Conservation (phyloP, 768 basidiomycete genomes). For the Clitopilus hobsonii region DNA sequence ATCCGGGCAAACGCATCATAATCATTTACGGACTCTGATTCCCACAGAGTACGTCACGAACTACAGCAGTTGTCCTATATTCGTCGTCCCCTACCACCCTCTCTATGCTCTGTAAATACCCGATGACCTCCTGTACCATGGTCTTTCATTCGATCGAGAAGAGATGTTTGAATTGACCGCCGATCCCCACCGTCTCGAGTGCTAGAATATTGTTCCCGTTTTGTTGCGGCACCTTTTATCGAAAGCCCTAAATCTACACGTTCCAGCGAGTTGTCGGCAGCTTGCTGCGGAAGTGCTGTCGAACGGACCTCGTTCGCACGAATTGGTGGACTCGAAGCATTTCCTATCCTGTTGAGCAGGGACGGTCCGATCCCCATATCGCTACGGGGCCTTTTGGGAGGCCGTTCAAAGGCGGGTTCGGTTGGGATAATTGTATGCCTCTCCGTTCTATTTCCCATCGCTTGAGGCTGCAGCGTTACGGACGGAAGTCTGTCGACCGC, state of each 20-base stretch:
- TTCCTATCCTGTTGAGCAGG: not conserved
- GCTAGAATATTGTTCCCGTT: conserved; percentile 3
- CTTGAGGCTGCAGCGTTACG: not conserved
- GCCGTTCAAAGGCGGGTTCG: not conserved
- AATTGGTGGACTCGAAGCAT: not conserved
- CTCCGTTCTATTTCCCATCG: not conserved
- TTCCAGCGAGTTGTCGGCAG: not conserved
- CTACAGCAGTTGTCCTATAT: conserved; percentile 13
- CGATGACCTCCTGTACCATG: conserved; percentile 9
- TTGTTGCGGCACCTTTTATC: conserved; percentile 48
- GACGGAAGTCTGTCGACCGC: not conserved
- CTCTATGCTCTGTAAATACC: conserved; percentile 1
- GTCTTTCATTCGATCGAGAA: not conserved
- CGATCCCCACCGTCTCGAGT: not conserved
- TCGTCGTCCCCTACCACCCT: conserved; percentile 20
- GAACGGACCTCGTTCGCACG: not conserved
- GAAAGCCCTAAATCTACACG: conserved; percentile 39
- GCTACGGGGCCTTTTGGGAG: not conserved
- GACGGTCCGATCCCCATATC: not conserved
- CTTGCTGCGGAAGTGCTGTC: not conserved
- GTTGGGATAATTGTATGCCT: not conserved
- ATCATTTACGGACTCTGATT: not conserved
- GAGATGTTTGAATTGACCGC: not conserved
- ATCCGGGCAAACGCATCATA: not conserved
- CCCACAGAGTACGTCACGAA: conserved; percentile 3